A percentile compares a stretch with the other conserved stretches of the same genome.
Evolutionary conservation across 1,139 yeast species (phyloP).

Genomic region (Taphrina betulina): DNA sequence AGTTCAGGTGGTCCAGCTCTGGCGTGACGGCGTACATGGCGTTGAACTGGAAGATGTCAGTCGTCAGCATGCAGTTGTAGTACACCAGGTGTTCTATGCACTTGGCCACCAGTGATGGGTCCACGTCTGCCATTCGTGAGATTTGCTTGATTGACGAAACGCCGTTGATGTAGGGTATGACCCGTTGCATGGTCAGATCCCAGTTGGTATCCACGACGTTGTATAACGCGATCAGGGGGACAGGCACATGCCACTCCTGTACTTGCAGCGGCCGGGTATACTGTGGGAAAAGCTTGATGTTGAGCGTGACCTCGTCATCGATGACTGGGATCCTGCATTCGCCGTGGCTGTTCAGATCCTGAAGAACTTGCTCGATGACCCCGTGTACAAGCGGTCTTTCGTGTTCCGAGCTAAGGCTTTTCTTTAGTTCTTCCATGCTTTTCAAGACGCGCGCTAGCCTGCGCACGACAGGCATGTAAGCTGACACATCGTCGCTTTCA

Average conservation of each 20-base stretch:
- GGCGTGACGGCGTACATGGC: conserved; percentile 90
- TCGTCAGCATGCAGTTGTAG: conserved; percentile 76
- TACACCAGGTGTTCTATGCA: conserved; percentile 90
- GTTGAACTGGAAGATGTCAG: conserved; percentile 84
- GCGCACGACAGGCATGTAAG: conserved; percentile 80
- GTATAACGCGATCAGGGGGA: conserved; percentile 62
- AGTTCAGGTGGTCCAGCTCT: conserved; percentile 64
- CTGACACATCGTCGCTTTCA: conserved; percentile 74
- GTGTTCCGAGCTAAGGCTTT: conserved; percentile 56
- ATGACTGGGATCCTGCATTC: conserved; percentile 87
- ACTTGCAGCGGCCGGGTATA: conserved; percentile 79
- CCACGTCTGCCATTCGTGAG: conserved; percentile 77
- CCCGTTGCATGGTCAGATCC: conserved; percentile 95
- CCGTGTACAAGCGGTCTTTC: conserved; percentile 54
- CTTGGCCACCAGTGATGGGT: conserved; percentile 71
- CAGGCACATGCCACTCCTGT: conserved; percentile 77
- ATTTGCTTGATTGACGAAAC: conserved; percentile 76
- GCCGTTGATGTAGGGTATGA: conserved; percentile 83
- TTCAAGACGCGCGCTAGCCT: conserved; percentile 86
- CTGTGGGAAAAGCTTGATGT: conserved; percentile 85
- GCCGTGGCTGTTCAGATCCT: conserved; percentile 88
- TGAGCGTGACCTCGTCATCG: conserved; percentile 84
- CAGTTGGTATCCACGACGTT: conserved; percentile 81
- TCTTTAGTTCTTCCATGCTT: conserved; percentile 86
- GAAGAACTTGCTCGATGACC: conserved; percentile 81